Evolutionary conservation across 345 rosid species (phyloP), one percentile per base, ranked within the genome.

Genomic region (Salix koriyanagi): DNA sequence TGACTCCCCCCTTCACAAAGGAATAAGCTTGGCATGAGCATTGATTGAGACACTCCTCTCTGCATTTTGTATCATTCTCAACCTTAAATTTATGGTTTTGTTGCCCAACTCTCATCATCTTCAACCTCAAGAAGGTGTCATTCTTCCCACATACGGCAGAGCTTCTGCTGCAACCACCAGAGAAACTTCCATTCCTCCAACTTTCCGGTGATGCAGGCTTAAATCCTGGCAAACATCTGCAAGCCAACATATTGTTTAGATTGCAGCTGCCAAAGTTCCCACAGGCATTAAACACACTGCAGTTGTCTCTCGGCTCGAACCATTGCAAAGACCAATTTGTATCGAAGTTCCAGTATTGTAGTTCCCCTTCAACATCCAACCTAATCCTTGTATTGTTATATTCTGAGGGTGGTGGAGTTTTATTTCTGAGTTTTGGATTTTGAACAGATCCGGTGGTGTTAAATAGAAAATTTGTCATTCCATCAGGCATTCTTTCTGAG

Each of bases 171-270:
- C 90, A 87, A 34, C 89, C 88, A 6, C 32, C 77, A 2, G 70
- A 66, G 64, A 72, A 87, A 14, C 70, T 69, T 26, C 73, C 65
- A 0, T 60, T 50, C 1, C 60, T 23, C 89, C 88, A 80, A 15
- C 32, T 14, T 1, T 76, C 81, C 5, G 16, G 41, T 7, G 70
- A 67, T 7, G 0, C 2, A 3, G 86, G 88, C 71, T 8, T 2
- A 37, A 79, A 89, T 23, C 89, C 92, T 1, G 89, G 85, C 72
- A 84, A 81, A 74, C 91, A 89, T 25, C 75, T 54, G 67, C 92
- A 89, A 39, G 7, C 23, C 15, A 15, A 26, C n/a, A 19, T 56
- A 10, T 46, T 70, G 2, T 73, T 60, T 21, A 28, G 42, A 67
- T 81, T 83, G 69, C 92, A 89, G 77, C 52, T 78, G n/a, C 82